Percentiles rank a stretch among this genome's conserved stretches.
phyloP scores from a whole-genome alignment of 2,329 filamentous ascomycete species.

The Aureobasidium uvarum region DNA sequence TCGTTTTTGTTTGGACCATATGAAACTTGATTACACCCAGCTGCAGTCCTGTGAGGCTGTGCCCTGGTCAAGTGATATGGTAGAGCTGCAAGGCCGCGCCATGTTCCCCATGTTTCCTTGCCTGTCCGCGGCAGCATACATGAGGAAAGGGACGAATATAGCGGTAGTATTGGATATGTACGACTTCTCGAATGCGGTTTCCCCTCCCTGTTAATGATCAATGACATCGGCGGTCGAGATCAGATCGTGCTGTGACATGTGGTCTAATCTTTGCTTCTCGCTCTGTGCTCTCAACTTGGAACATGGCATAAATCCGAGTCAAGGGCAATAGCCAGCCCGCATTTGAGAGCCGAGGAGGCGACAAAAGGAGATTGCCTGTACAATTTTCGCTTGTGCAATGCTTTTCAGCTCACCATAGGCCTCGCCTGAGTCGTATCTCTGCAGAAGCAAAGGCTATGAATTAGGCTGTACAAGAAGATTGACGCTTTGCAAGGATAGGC shows the following conservation, averaged over 20 bases:
- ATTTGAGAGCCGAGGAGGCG: constrained; percentile 3
- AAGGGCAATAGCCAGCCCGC: background rate
- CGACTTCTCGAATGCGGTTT: constrained; percentile 20
- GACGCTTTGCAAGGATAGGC: constrained; percentile 3
- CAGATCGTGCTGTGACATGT: constrained; percentile 5
- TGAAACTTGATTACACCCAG: background rate
- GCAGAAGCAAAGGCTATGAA: background rate
- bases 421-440: background rate
- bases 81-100: constrained; percentile 3
- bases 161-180: constrained; percentile 11
- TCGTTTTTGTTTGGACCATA: too few relatives aligned
- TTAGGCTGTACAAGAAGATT: constrained; percentile 19
- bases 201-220: background rate
- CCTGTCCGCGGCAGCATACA: background rate
- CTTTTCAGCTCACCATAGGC: background rate
- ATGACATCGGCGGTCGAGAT: constrained; percentile 5
- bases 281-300: background rate
- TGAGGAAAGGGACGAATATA: constrained; percentile 6
- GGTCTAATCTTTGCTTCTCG: background rate
- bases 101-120: constrained; percentile 8
- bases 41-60: constrained; percentile 6
- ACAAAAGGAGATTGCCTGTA: background rate
- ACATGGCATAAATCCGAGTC: constrained; percentile 1
- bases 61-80: background rate
- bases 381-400: background rate